Conservation (phyloP, 805 yeast genomes). For the Ogataea kodamae region DNA sequence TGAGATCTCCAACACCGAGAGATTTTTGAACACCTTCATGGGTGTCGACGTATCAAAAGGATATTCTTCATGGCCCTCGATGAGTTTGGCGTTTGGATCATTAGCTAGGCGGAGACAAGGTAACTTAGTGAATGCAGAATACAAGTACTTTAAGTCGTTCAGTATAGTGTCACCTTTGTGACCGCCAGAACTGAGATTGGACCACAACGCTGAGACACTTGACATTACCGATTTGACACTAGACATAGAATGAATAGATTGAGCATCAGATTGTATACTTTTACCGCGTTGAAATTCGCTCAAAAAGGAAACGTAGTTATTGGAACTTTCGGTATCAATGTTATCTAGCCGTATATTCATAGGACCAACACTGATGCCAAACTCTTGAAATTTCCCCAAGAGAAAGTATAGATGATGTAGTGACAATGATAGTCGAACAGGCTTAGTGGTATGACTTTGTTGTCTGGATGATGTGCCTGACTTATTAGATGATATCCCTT, state of each 20-base stretch:
- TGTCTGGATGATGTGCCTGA: slow-evolving; percentile 13
- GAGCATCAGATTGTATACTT: slow-evolving; percentile 34
- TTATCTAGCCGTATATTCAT: slow-evolving; percentile 56
- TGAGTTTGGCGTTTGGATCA: slow-evolving; percentile 53
- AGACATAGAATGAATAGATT: slow-evolving; percentile 55
- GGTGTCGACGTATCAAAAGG: slow-evolving; percentile 73
- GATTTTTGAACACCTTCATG: slow-evolving; percentile 54
- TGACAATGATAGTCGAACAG: slow-evolving; percentile 54
- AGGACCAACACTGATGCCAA: slow-evolving; percentile 55
- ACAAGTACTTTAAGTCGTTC: slow-evolving; percentile 49
- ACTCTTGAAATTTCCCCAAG: slow-evolving; percentile 51
- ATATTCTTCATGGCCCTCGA: slow-evolving; percentile 62
- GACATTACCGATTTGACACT: slow-evolving; percentile 54
- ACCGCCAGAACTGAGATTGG: slow-evolving; percentile 33
- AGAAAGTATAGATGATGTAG: slow-evolving; percentile 62
- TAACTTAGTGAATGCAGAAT: slow-evolving; percentile 60
- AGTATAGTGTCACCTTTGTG: slow-evolving; percentile 41
- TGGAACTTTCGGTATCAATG: slow-evolving; percentile 48
- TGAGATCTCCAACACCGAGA: slow-evolving; percentile 56
- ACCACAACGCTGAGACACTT: slow-evolving; percentile 42
- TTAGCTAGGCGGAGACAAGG: slow-evolving; percentile 63
- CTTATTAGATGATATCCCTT: slow-evolving; percentile 9
- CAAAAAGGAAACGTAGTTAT: slow-evolving; percentile 54
- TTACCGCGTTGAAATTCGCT: slow-evolving; percentile 47
- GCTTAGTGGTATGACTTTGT: slow-evolving; percentile 34